Base-by-base conservation (phyloP, 495 filamentous ascomycete species). In the Copromyces sp. region DNA sequence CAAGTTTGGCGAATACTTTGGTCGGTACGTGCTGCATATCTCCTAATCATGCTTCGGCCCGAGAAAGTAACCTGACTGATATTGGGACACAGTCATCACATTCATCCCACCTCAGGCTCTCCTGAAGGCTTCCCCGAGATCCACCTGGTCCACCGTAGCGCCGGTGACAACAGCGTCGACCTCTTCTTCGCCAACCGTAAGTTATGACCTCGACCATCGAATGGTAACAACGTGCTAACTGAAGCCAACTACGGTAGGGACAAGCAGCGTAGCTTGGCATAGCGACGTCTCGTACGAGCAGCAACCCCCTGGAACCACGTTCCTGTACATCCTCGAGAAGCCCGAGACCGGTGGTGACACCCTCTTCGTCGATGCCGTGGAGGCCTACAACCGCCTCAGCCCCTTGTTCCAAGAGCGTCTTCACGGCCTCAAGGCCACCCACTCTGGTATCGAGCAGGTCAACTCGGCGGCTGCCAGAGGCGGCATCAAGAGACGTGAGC, bases 291-390 rank as follows among this genome's bases (percentile, higher is more conserved):
- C 89, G 5, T 95, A 94, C 78, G 93, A 97, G 83, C 75, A 85
- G 71, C 93, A 95, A 80, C 92, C 93, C n/a, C 92, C 93, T 0
- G 92, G 93, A 70, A 94, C 92, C 0, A 94, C 92, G 0, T 93
- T 95, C 81, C 80, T 97, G 41, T 94, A 93, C 79, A 84, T 91
- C 69, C 88, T 95, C 37, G 92, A 95, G 78, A 88, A 84, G 45
- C 92, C 93, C n/a, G 84, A 86, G 71, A 87, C 88, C 1, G 92
- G 93, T 24, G 93, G 93, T 45, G 93, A 97, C 76, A 97, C 93
- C 0, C 80, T 91, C 14, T 94, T 95, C 75, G 88, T 84, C 40
- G 87, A 93, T 78, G 87, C 89, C 73, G 92, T 84, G 8, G 90
- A 91, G 80, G 93, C 93, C 2, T 97, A 95, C 79, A 88, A 88